Conservation (phyloP, 2,329 filamentous ascomycete genomes). For the Penicillium janthinellum region DNA sequence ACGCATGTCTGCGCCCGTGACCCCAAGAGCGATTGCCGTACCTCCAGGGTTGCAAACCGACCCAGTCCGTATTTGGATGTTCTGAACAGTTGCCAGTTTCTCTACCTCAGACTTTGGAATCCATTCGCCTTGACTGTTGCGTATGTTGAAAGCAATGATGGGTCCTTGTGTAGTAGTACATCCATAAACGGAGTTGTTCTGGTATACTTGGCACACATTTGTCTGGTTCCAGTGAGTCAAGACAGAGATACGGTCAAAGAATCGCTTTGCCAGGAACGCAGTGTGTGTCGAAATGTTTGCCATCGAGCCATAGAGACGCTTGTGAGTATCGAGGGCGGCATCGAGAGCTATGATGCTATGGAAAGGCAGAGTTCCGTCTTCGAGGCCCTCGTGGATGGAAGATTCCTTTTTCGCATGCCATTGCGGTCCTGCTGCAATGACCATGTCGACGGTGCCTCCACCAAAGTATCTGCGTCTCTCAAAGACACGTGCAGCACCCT, state of each 20-base stretch:
- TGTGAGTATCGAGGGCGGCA: constrained; percentile 70
- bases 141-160: constrained; percentile 80
- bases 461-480: constrained; percentile 79
- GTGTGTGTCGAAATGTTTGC: constrained; percentile 70
- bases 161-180: constrained; percentile 63
- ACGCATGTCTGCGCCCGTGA: constrained; percentile 79
- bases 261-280: constrained; percentile 59
- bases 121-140: constrained; percentile 69
- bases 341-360: constrained; percentile 86
- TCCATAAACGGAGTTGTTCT: constrained; percentile 43
- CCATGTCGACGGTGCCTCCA: constrained; percentile 91
- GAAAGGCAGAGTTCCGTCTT: constrained; percentile 89
- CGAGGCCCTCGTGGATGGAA: constrained; percentile 75
- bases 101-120: constrained; percentile 82
- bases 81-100: constrained; percentile 75
- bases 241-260: constrained; percentile 60
- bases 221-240: constrained; percentile 70
- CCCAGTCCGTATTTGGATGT: constrained; percentile 83
- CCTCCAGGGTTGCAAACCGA: constrained; percentile 91
- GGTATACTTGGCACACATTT: constrained; percentile 69
- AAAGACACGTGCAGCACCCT: constrained; percentile 66
- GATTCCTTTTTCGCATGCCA: constrained; percentile 80
- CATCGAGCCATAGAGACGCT: constrained; percentile 71
- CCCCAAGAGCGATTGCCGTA: constrained; percentile 69
- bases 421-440: constrained; percentile 71